A percentile compares a stretch with the other conserved stretches of the same genome.
Evolutionary conservation across 805 yeast genomes (phyloP).

Genomic region (Candida palmyrensis): DNA sequence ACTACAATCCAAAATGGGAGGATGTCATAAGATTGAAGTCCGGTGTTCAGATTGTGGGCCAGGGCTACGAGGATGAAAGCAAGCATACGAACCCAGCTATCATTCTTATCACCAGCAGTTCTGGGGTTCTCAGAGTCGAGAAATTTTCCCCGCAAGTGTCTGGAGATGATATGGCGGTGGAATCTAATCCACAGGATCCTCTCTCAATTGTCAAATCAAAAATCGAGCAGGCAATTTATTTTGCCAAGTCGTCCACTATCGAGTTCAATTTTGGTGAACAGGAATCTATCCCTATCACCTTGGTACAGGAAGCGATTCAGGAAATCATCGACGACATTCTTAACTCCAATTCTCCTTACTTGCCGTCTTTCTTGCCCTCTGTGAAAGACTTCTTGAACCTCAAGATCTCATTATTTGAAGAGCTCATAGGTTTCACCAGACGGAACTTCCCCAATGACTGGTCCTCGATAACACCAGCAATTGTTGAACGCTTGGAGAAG

Average conservation of each 20-base stretch:
- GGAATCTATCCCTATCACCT: constrained; percentile 8
- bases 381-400: constrained; percentile 46
- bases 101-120: constrained; percentile 41
- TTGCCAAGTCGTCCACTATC: constrained; percentile 42
- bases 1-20: constrained; percentile 65
- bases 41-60: constrained; percentile 51
- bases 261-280: constrained; percentile 38
- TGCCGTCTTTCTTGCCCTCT: constrained; percentile 50
- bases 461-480: constrained; percentile 30
- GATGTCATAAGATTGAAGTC: constrained; percentile 61
- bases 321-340: constrained; percentile 53
- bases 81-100: constrained; percentile 40
- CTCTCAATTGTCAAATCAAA: constrained; percentile 55
- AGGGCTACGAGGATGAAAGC: constrained; percentile 46
- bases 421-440: constrained; percentile 41
- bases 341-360: constrained; percentile 48
- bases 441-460: constrained; percentile 40
- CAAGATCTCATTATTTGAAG: constrained; percentile 41
- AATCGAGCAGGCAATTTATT: constrained; percentile 80
- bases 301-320: constrained; percentile 33
- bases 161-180: constrained; percentile 8
- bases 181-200: neutral
- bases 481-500: constrained; percentile 29
- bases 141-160: constrained; percentile 18
- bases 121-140: constrained; percentile 62